Evolutionary conservation across 2,329 filamentous ascomycete species (phyloP).

Genomic region (Beauveria australis): DNA sequence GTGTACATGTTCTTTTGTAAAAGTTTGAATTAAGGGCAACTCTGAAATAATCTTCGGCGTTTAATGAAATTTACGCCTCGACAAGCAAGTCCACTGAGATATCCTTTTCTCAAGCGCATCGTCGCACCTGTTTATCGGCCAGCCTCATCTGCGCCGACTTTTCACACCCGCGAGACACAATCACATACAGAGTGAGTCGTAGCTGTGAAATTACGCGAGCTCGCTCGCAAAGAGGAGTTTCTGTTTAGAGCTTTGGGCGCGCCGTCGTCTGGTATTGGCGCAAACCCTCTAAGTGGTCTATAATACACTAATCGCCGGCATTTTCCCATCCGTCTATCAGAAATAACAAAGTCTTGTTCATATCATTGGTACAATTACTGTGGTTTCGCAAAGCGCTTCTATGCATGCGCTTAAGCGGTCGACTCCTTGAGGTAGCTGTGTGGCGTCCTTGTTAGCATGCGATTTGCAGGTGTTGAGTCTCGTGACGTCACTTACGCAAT

Average conservation of each 20-base stretch:
- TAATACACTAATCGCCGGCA: conserved; percentile 27
- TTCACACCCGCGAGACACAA: not conserved
- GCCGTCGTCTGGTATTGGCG: conserved; percentile 24
- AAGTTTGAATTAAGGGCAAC: too few species aligned
- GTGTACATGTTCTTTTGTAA: too few species aligned
- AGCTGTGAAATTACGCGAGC: not conserved
- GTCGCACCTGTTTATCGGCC: too few species aligned
- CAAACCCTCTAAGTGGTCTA: conserved; percentile 25
- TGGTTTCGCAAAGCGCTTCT: not conserved
- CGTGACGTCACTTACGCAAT: conserved; percentile 65
- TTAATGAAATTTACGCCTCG: too few species aligned
- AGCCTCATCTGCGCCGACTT: too few species aligned
- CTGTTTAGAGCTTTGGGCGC: conserved; percentile 20
- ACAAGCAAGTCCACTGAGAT: too few species aligned
- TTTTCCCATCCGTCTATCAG: conserved; percentile 26
- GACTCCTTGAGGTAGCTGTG: conserved; percentile 58
- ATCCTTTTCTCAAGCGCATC: too few species aligned
- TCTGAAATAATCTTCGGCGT: too few species aligned
- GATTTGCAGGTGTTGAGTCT: not conserved
- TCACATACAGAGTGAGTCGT: not conserved
- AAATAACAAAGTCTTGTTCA: conserved; percentile 12
- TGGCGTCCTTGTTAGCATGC: conserved; percentile 18
- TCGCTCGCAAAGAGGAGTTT: conserved; percentile 26
- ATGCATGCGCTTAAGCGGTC: conserved; percentile 52
- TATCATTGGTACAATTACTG: conserved; percentile 11